Base-by-base conservation (phyloP, 768 basidiomycete species). In the Exsudoporus frostii region DNA sequence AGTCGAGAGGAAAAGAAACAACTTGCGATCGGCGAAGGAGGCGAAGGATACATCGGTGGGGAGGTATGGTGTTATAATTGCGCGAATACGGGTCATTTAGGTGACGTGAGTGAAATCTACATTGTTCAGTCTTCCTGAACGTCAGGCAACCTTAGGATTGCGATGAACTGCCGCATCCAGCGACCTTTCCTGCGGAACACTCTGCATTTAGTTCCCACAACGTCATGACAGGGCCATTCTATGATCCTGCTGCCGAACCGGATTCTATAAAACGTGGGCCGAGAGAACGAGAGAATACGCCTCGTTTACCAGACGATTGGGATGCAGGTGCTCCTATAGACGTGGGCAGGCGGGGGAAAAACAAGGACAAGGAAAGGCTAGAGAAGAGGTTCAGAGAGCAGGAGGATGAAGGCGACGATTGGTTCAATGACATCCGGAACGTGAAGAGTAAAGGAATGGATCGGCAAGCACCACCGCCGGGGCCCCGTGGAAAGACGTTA, bases 21-120 rank as follows among this genome's bases (percentile, higher is more conserved):
- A 4, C 63, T 84, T 7, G 62, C 64, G 13, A 68, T 89, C 7
- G 88, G 89, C 11, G 64, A 84, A 50, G 89, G 90, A 14, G 87
- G 89, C 10, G 90, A 91, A 66, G 88, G 85, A 7, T 90, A 86
- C 67, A 84, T 92, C 49, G 86, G 80, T 5, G 67, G 70, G 32
- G 88, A 89, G 62, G 75, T 82, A 59, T 92, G 86, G 86, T 92
- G 90, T 66, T 89, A 90, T 64, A 88, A 88, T 59, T 92, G 90
- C 58, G 90, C 86, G 38, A 72, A 72, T 27, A 68, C 68, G 46
- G 90, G 88, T 4, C 90, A 92, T 67, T 79, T 86, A 66, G 90
- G 90, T 42, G 90, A 92, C 61, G 90, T 91, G 62, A 70, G 86
- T 74, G 41, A 41, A 48, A 27, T 40, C 19, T 30, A 44, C 22